Evolutionary conservation across 116 monocot genomes (phyloP), one percentile per base, ranked within the genome.

Genomic region (Phalaenopsis hybrid): DNA sequence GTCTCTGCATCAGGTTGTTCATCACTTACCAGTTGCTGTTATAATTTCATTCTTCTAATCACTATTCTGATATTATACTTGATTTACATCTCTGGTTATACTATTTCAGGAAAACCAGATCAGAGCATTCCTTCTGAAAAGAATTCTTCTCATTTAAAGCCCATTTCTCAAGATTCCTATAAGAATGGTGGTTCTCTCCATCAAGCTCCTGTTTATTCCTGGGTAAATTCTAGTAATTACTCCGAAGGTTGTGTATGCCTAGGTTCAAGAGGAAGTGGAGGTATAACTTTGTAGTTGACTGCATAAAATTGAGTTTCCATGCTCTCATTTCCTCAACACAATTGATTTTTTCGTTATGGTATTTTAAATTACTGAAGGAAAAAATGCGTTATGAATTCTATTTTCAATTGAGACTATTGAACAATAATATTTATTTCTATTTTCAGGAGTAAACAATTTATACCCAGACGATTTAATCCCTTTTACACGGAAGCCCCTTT

Each of bases 391-490:
- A 25, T 57, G 17, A 70, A 65, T 79, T 74, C 48, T 48, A 48
- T 74, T 43, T 31, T 48, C 44, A 23, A 74, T 70, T 79, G 25
- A 23, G 63, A 15, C 63, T 23, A 1, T 63, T 63, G 63, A 72
- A 15, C 43, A 37, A 67, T 58, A n/a, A 28, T 28, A 76, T 75
- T 75, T 80, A 48, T 83, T 91, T 16, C 28, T 79, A 50, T 65
- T 91, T 81, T 79, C 93, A 99, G 99, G 91, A 83, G 70, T 67
- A n/a, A 88, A 90, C 88, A 91, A 82, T 69, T 85, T 99, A 13
- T 95, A 90, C 79, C 95, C 99, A 67, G 94, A 92, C 74, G 95
- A 99, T 90, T 82, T 99, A 55, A 87, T 99, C 84, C 93, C 99
- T 20, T 99, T 99, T 81, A 99, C 99, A 31, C 88, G 95, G 86